Base-by-base conservation (phyloP, 768 basidiomycete genomes). In the Mycena floridula region DNA sequence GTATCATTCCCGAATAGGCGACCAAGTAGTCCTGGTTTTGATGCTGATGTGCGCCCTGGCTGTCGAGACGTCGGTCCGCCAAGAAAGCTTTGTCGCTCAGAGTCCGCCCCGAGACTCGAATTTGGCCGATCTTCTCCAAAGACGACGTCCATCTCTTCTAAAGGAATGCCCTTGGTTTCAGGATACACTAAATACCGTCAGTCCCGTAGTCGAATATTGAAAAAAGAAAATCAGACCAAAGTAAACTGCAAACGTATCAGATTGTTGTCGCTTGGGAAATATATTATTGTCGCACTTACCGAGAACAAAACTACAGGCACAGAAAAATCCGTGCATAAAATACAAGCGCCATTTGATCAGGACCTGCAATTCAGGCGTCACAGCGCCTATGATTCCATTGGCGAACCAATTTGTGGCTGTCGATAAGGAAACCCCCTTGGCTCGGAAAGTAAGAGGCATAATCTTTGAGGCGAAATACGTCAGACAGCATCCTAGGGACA, bases 261-360 rank as follows among this genome's bases (percentile, higher is more conserved):
- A 42, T 25, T 35, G 41, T 50, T 26, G 25, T 39, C 23, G 12
- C 25, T 22, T 7, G 20, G 36, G 24, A 23, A 7, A 25, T 4
- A 40, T n/a, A 13, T 50, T 13, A 43, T 49, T 37, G 28, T 47
- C 44, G 23, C 47, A 64, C 68, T 54, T 56, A 81, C 80, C 86
- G 36, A 92, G 67, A 37, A 95, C 68, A 59, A 94, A 89, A 57
- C 89, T 89, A 55, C 86, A 82, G 8, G 77, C 77, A 59, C 91
- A 92, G 64, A 91, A 93, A 66, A 91, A 91, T 22, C 84, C 90
- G 55, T 95, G 92, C 91, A 97, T 94, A 1, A 90, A 89, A 66
- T 97, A 96, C 43, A 97, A 61, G 39, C 87, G 75, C 93, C 94
- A 98, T 30, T 75, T 75, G 51, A 97, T 95, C 20, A 77, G 63